Conservation (phyloP, 169 alveolate species). For the Cryptosporidium ubiquitum region DNA sequence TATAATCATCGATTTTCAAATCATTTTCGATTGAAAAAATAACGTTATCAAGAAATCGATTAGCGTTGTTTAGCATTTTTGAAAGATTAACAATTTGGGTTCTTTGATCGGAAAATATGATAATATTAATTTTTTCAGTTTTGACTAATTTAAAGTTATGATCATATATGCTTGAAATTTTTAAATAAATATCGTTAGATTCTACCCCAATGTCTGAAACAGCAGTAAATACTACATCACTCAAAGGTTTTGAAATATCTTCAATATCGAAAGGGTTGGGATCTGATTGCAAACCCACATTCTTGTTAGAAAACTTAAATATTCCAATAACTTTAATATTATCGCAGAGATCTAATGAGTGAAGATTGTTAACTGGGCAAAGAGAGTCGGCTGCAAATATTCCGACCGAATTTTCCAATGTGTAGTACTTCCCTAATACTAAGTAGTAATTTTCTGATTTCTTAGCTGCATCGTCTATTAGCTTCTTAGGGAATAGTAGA, state of each 20-base stretch:
- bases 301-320: neutral
- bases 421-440: slow-evolving; percentile 21
- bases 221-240: slow-evolving; percentile 9
- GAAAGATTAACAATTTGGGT: slow-evolving; percentile 10
- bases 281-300: neutral
- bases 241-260: slow-evolving; percentile 1
- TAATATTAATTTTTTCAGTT: slow-evolving; percentile 1
- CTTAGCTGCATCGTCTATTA: neutral
- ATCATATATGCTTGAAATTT: slow-evolving; percentile 1
- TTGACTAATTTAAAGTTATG: neutral
- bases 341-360: neutral
- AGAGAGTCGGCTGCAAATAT: slow-evolving; percentile 15
- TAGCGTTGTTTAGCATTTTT: slow-evolving; percentile 43
- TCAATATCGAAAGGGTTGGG: neutral
- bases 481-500: neutral
- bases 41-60: slow-evolving; percentile 17
- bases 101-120: slow-evolving; percentile 16
- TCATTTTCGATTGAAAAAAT: slow-evolving; percentile 31
- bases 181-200: neutral
- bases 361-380: neutral
- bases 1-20: neutral
- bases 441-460: neutral
- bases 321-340: slow-evolving; percentile 18
- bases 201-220: neutral
- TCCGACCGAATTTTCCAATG: slow-evolving; percentile 20